Base-by-base conservation (phyloP, 1,284 basidiomycete genomes). In the Ceratobasidium sp. region DNA sequence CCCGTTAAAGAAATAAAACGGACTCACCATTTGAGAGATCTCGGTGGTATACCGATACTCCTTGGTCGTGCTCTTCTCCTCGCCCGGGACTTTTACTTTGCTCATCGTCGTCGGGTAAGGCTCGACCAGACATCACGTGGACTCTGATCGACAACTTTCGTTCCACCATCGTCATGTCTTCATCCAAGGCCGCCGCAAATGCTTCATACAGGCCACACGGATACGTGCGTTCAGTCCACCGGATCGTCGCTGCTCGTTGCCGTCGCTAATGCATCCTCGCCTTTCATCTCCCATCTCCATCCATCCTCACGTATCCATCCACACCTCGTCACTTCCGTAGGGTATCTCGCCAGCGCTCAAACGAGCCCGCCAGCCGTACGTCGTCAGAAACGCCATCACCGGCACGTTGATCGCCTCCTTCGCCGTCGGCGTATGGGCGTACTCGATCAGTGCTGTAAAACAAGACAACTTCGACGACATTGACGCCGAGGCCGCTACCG, bases 371-470 rank as follows among this genome's bases (percentile, higher is more conserved):
- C 87, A 87, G 76, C 96, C 94, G 9, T 98, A 92, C 82, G 86
- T 88, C 34, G 73, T 91, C 39, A 87, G 87, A 76, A 98, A 98
- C 80, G 86, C 89, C 16, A 71, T 97, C 57, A 94, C 92, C 0
- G 96, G 96, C 4, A 76, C 88, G 45, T 79, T 84, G 2, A 86
- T 98, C 72, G 85, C 89, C 52, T 85, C 86, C 1, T 97, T 98
- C 80, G 89, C 88, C 34, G 86, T 88, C n/a, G 89, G 90, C 55
- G 89, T 97, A 18, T 98, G 95, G 88, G 86, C 88, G 9, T 98
- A 98, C 82, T 96, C 95, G 14, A 96, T 98, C 79, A 87, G 88
- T 50, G 94, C 95, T 12, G 95, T 97, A 73, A 94, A 92, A 79
- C 95, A 97, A 79, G 96, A 97, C 78, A 90, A 92, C 72, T 97